Evolutionary conservation across 768 basidiomycete genomes (phyloP), one percentile per base, ranked within the genome.

Genomic region (Mycena vitilis): DNA sequence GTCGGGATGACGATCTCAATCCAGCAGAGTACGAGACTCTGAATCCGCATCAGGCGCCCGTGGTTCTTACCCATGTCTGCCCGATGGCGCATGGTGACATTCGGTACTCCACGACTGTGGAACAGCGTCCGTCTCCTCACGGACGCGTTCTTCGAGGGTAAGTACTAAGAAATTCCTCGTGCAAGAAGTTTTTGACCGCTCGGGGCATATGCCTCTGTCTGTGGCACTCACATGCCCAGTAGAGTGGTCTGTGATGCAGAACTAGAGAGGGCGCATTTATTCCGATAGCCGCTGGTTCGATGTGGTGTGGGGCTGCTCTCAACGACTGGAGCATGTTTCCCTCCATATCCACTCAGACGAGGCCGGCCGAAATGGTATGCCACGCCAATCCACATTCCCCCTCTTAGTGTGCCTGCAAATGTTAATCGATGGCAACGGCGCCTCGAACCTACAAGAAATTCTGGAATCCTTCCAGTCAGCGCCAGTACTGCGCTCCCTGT

Each of bases 61-160:
- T 56, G 54, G 44, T 64, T 0, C 63, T 64, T 2, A n/a, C 20
- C 15, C 53, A 56, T 15, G 63, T 64, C 5, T 64, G 54, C 47
- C 38, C 63, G 44, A 12, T 64, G 63, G 63, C 63, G 54, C 8
- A 22, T 11, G 18, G 22, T 64, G 2, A 1, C 55, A 15, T 34
- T 30, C 34, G 18, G 45, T 16, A 64, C 55, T 9, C 63, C 63
- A 4, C 20, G 36, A 11, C 54, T 64, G 6, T 64, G 63, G 63
- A 36, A 34, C 22, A 22, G 9, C 8, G 6, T 48, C 1, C 36
- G 12, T 2, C 16, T 56, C 34, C 42, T 34, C 42, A 55, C 15
- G 13, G n/a, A 12, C 22, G 63, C 54, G 0, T 48, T 56, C 53
- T 1, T 9, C 0, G 34, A 18, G 20, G 20, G 22, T 38, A n/a